Percentiles rank a stretch among this genome's conserved stretches.
These are phyloP conservation scores for Luzula sylvatica DNA, from an alignment of 176 grass and related monocot genomes.

Conservation along the genomic window DNA sequence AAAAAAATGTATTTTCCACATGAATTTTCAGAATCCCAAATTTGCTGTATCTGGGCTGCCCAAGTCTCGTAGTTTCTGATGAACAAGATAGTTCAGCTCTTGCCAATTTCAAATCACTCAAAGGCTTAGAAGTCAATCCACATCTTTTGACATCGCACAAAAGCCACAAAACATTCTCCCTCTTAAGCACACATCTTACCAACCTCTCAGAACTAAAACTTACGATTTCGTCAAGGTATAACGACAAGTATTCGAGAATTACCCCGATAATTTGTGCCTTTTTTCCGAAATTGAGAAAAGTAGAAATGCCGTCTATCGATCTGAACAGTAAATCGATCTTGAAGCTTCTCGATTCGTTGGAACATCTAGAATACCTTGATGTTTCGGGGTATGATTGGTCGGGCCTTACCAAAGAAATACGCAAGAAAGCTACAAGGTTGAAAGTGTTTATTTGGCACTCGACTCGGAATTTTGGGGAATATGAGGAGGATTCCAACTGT, in stretches of 20 bases:
- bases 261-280: conserved; percentile 5
- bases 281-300: conserved; percentile 6
- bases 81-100: neutral
- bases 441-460: no score
- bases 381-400: no score
- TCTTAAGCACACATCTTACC: neutral
- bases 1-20: no score
- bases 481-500: no score
- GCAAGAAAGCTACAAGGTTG: neutral
- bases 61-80: conserved; percentile 1
- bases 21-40: no score
- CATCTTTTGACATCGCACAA: neutral
- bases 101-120: no score
- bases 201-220: conserved; percentile 3
- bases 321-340: neutral
- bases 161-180: neutral
- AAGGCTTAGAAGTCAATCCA: neutral
- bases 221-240: neutral
- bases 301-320: conserved; percentile 6
- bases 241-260: neutral
- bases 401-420: no score
- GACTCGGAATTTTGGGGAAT: conserved; percentile 5
- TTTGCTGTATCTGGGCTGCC: no score
- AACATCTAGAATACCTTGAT: no score
- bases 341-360: no score